Percentiles rank a stretch among this genome's conserved stretches.
phyloP scores from a whole-genome alignment of 2,329 filamentous ascomycete genomes.

The Phyllosticta citriasiana region DNA sequence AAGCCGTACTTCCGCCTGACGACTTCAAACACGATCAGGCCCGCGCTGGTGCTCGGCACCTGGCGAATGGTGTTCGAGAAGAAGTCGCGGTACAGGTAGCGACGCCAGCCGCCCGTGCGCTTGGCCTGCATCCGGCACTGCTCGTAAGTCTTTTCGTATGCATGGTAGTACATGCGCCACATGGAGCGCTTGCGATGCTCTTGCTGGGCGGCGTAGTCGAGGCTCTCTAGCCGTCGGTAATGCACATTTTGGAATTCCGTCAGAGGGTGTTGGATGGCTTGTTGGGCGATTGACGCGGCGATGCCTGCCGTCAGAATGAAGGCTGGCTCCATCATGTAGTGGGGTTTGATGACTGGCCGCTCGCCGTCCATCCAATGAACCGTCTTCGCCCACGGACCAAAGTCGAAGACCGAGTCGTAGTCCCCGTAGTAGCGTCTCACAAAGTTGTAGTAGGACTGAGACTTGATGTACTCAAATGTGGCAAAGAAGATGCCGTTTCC shows the following conservation, averaged over 20 bases:
- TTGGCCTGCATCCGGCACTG: conserved; percentile 51
- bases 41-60: conserved; percentile 67
- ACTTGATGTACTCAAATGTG: conserved; percentile 67
- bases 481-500: conserved; percentile 65
- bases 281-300: conserved; percentile 57
- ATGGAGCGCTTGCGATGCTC: conserved; percentile 35
- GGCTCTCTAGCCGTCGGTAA: conserved; percentile 61
- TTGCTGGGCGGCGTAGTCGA: conserved; percentile 51
- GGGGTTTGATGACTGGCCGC: conserved; percentile 52
- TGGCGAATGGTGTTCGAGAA: conserved; percentile 63
- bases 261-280: conserved; percentile 60
- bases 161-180: conserved; percentile 57
- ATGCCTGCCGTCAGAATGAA: conserved; percentile 62
- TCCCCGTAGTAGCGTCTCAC: conserved; percentile 58
- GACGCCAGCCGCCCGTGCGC: conserved; percentile 46
- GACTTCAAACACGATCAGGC: conserved; percentile 69
- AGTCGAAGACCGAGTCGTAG: conserved; percentile 1
- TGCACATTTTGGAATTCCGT: conserved; percentile 62
- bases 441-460: conserved; percentile 61
- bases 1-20: conserved; percentile 58
- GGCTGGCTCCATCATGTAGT: conserved; percentile 64
- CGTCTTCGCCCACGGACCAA: conserved; percentile 12
- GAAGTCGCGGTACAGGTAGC: conserved; percentile 63
- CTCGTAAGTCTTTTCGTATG: conserved; percentile 58
- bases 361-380: conserved; percentile 14